phyloP scores from a whole-genome alignment of 768 basidiomycete species.

The Lentinula sp. region DNA sequence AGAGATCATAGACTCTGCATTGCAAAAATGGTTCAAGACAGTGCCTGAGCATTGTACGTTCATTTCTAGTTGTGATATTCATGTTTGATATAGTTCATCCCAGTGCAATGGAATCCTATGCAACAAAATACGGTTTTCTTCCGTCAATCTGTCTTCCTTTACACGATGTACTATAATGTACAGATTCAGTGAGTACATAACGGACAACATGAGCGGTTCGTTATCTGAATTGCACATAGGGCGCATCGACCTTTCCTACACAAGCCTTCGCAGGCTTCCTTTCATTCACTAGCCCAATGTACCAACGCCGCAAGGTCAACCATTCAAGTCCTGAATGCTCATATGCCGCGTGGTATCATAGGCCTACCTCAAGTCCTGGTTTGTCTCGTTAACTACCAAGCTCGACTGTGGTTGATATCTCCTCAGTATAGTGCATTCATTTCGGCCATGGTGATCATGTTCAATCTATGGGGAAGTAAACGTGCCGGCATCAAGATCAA shows the following conservation, averaged over 20 bases:
- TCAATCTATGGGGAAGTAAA: constrained; percentile 51
- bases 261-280: constrained; percentile 5
- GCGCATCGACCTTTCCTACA: constrained; percentile 9
- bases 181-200: constrained; percentile 6
- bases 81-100: background rate
- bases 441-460: constrained; percentile 44
- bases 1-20: constrained; percentile 20
- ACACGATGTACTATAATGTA: constrained; percentile 2
- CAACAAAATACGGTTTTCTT: constrained; percentile 5
- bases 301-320: constrained; percentile 9
- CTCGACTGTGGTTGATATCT: background rate
- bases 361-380: constrained; percentile 33
- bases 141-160: constrained; percentile 8
- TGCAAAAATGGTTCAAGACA: constrained; percentile 46
- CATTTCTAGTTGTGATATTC: background rate
- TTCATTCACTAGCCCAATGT: constrained; percentile 11
- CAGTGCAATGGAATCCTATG: constrained; percentile 9
- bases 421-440: constrained; percentile 30
- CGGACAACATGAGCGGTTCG: background rate
- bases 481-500: constrained; percentile 34
- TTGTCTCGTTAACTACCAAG: constrained; percentile 5
- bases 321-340: background rate
- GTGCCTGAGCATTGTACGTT: constrained; percentile 37
- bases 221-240: background rate
- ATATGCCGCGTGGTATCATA: constrained; percentile 9